phyloP scores from a whole-genome alignment of 1,284 basidiomycete species.

The Volvariella volvacea region DNA sequence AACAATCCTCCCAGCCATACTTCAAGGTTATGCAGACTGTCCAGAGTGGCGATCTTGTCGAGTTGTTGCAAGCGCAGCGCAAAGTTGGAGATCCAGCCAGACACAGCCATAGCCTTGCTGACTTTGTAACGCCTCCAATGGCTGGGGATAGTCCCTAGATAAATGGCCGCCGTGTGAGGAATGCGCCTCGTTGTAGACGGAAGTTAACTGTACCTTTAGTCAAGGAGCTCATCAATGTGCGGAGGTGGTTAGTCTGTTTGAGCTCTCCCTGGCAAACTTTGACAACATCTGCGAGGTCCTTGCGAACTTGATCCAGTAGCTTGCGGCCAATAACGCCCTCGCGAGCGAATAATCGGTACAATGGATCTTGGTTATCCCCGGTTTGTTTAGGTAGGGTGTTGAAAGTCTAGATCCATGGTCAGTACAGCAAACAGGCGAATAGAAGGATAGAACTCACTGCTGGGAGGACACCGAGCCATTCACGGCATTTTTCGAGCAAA shows the following conservation, averaged over 20 bases:
- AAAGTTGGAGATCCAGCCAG: conserved; percentile 83
- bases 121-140: conserved; percentile 91
- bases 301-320: conserved; percentile 70
- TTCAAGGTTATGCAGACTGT: conserved; percentile 66
- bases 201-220: conserved; percentile 64
- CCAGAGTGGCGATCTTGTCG: conserved; percentile 63
- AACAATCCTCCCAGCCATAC: conserved; percentile 91
- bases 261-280: conserved; percentile 81
- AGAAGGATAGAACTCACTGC: conserved; percentile 40
- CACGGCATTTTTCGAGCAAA: conserved; percentile 70
- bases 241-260: conserved; percentile 93
- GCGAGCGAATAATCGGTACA: conserved; percentile 84
- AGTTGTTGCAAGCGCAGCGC: conserved; percentile 75
- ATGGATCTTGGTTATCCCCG: conserved; percentile 72
- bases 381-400: conserved; percentile 56
- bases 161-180: conserved; percentile 8
- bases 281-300: conserved; percentile 76
- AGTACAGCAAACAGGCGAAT: neutral
- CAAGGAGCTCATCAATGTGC: conserved; percentile 79
- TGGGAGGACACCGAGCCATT: conserved; percentile 78
- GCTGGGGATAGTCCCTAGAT: conserved; percentile 72
- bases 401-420: conserved; percentile 41
- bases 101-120: conserved; percentile 71
- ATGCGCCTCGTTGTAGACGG: neutral
- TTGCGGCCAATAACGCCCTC: conserved; percentile 78